Evolutionary conservation across 2,329 filamentous ascomycete genomes (phyloP).

Genomic region (Microsporum audouinii): DNA sequence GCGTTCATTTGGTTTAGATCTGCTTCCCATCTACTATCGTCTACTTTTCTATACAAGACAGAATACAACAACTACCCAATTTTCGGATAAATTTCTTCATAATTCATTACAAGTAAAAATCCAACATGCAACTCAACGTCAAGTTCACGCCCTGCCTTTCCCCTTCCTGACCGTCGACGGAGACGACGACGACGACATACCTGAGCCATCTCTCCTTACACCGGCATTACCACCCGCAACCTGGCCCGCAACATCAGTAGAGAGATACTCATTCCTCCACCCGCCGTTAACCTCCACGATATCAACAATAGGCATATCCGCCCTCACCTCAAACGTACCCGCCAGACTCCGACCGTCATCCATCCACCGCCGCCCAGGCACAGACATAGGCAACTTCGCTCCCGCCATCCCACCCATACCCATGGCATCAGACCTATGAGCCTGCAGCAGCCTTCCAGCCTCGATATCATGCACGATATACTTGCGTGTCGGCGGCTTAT

Average conservation of each 20-base stretch:
- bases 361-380: neutral
- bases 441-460: neutral
- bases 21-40: neutral
- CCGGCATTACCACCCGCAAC: neutral
- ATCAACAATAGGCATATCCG: slow-evolving; percentile 10
- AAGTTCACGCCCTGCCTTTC: neutral
- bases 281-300: slow-evolving; percentile 14
- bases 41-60: neutral
- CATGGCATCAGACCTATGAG: neutral
- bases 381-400: neutral
- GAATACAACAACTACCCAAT: neutral
- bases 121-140: neutral
- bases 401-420: neutral
- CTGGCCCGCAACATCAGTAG: neutral
- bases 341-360: neutral
- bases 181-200: neutral
- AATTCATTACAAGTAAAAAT: neutral
- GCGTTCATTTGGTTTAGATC: neutral
- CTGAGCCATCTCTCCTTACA: neutral
- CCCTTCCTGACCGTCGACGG: neutral
- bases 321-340: neutral
- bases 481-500: neutral
- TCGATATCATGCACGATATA: neutral
- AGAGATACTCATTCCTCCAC: slow-evolving; percentile 6
- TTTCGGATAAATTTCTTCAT: neutral